Evolutionary conservation across 1,284 basidiomycete species (phyloP), one percentile per base, ranked within the genome.

Genomic region (Cystobasidium pallidum): DNA sequence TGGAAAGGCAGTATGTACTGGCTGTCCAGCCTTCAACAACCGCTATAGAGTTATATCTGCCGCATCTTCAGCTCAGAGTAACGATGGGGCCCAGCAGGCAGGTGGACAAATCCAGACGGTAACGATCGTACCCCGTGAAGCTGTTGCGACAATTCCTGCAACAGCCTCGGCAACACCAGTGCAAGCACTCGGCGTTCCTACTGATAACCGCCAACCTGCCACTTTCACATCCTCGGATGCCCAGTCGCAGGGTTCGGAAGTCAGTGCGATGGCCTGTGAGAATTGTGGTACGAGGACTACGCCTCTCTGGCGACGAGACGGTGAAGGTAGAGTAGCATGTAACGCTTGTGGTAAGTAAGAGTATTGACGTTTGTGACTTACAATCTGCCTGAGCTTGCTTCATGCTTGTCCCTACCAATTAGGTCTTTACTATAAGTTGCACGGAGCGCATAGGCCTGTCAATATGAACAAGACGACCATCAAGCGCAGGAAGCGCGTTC

Each of bases 401-500:
- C n/a, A n/a, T n/a, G 26, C 34, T 15, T 10, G n/a, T n/a, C 43
- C 6, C 43, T 45, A 41, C 19, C 15, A 15, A 55, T 45, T 80
- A 95, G 92, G 94, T 73, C 86, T 99, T 4, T 99, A 98, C 83
- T 94, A 94, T 85, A 99, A 99, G 83, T 86, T 99, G 13, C 95
- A 99, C 84, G 93, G 94, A 71, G 93, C 92, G 0, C 94, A 97
- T 78, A 88, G 95, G 52, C 95, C 95, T 39, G 95, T 95, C 75
- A 92, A 92, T 72, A 94, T 99, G 93, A 97, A 96, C 83, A 97
- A 98, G 85, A 91, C 92, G 2, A 93, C 97, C 77, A 99, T 99
- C 85, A 99, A 99, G 84, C 88, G 95, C 43, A 86, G 95, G 75
- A 98, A 98, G 83, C 89, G 95, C 76, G 92, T 98, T 34, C 91